Evolutionary conservation across 2,329 filamentous ascomycete species (phyloP).

Genomic region (Aureobasidium sp.): DNA sequence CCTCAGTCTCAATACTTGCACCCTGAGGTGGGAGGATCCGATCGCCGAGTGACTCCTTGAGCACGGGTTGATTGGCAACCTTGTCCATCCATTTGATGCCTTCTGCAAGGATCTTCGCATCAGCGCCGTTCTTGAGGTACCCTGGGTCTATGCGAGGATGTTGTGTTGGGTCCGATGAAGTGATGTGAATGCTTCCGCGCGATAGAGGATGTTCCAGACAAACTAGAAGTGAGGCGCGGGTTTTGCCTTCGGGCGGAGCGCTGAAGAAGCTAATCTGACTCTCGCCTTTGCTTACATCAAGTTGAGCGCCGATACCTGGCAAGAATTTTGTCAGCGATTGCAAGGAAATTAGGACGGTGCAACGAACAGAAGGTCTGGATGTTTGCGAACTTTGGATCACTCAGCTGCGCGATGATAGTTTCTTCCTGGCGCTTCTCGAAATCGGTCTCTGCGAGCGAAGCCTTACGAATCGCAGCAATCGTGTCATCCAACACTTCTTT

Average conservation of each 20-base stretch:
- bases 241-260: constrained; percentile 35
- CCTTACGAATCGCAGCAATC: constrained; percentile 34
- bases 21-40: constrained; percentile 38
- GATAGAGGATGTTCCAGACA: constrained; percentile 34
- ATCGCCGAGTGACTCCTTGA: constrained; percentile 45
- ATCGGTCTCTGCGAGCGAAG: constrained; percentile 37
- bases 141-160: constrained; percentile 36
- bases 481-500: constrained; percentile 33
- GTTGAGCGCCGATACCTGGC: constrained; percentile 32
- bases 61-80: constrained; percentile 48
- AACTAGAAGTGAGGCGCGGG: constrained; percentile 32
- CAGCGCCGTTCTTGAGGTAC: constrained; percentile 34
- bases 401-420: constrained; percentile 34
- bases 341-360: constrained; percentile 21
- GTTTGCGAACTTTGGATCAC: constrained; percentile 38
- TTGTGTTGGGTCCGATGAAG: constrained; percentile 27
- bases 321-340: background rate
- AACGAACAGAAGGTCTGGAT: constrained; percentile 38
- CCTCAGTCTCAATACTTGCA: constrained; percentile 29
- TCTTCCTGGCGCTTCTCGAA: constrained; percentile 41
- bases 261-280: constrained; percentile 36
- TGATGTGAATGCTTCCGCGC: constrained; percentile 36
- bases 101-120: constrained; percentile 35
- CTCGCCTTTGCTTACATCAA: constrained; percentile 33
- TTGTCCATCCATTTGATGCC: constrained; percentile 44